These are phyloP conservation scores for Plasmodium cynomolgi DNA, from an alignment of 169 alveolate genomes.

Conservation along the genomic window DNA sequence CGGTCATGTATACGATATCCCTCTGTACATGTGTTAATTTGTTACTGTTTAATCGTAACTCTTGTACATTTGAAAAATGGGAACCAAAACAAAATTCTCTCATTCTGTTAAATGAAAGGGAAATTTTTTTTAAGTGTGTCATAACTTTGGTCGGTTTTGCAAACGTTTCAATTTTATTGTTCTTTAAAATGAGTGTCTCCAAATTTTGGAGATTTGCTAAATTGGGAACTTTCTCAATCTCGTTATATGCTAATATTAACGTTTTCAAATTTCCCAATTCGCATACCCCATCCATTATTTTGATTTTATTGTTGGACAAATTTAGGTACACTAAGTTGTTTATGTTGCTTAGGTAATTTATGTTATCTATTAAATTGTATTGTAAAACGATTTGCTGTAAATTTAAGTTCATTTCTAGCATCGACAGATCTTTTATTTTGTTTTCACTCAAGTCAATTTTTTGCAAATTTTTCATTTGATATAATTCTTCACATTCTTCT, in stretches of 20 bases:
- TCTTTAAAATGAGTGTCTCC: conserved; percentile 81
- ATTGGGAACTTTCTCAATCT: conserved; percentile 77
- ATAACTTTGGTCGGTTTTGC: conserved; percentile 75
- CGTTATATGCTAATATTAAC: conserved; percentile 65
- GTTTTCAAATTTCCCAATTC: conserved; percentile 33
- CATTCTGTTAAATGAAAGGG: conserved; percentile 78
- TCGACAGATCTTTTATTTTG: conserved; percentile 55
- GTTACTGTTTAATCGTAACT: conserved; percentile 52
- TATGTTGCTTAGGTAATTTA: conserved; percentile 77
- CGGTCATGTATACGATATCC: conserved; percentile 62
- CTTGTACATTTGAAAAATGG: conserved; percentile 47
- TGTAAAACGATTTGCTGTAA: conserved; percentile 75
- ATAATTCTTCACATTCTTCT: conserved; percentile 80
- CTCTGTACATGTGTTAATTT: conserved; percentile 32
- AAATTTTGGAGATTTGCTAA: conserved; percentile 74
- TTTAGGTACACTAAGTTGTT: conserved; percentile 75
- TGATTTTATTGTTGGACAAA: conserved; percentile 77
- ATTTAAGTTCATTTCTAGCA: conserved; percentile 73
- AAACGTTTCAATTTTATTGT: conserved; percentile 76
- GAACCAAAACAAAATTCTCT: conserved; percentile 73
- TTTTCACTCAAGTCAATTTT: conserved; percentile 66
- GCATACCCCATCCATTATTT: conserved; percentile 68
- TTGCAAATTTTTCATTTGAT: conserved; percentile 78
- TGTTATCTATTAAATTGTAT: conserved; percentile 75
- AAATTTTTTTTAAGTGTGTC: conserved; percentile 77